Percentiles rank a stretch among this genome's conserved stretches.
These are phyloP conservation scores for Aspergillus viridinutans DNA, from an alignment of 2,329 filamentous ascomycete species.

Conservation along the genomic window DNA sequence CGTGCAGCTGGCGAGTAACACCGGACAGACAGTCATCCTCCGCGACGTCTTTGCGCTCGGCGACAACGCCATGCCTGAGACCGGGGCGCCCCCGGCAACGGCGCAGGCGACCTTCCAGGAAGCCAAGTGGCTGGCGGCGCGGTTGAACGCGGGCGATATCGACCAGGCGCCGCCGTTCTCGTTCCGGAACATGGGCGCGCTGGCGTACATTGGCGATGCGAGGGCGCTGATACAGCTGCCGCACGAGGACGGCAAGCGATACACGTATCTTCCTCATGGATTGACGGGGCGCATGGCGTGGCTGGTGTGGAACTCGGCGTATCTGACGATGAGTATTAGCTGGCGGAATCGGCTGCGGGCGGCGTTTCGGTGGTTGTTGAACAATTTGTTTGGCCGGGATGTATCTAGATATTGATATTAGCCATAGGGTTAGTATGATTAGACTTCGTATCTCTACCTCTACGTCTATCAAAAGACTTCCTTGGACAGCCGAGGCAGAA, in stretches of 20 bases:
- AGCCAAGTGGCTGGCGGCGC: conserved; percentile 54
- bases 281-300: conserved; percentile 39
- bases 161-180: conserved; percentile 41
- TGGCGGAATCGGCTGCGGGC: conserved; percentile 44
- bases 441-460: too few species aligned
- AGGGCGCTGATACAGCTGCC: conserved; percentile 54
- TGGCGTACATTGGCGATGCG: conserved; percentile 58
- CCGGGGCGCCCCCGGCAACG: conserved; percentile 51
- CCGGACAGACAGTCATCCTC: conserved; percentile 40
- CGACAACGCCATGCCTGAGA: conserved; percentile 54
- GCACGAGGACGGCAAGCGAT: conserved; percentile 15
- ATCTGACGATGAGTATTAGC: conserved; percentile 45
- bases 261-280: conserved; percentile 31
- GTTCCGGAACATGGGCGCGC: conserved; percentile 54
- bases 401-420: conserved; percentile 38
- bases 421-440: not conserved
- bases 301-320: conserved; percentile 44
- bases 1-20: conserved; percentile 46
- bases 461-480: not conserved
- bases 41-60: conserved; percentile 54
- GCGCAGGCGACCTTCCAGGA: conserved; percentile 58
- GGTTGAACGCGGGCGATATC: conserved; percentile 49
- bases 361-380: conserved; percentile 40
- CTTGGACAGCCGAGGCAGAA: not conserved
- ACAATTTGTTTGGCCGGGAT: conserved; percentile 42